Evolutionary conservation across 768 basidiomycete genomes (phyloP).

Genomic region (Rhodotorula sphaerocarpa): DNA sequence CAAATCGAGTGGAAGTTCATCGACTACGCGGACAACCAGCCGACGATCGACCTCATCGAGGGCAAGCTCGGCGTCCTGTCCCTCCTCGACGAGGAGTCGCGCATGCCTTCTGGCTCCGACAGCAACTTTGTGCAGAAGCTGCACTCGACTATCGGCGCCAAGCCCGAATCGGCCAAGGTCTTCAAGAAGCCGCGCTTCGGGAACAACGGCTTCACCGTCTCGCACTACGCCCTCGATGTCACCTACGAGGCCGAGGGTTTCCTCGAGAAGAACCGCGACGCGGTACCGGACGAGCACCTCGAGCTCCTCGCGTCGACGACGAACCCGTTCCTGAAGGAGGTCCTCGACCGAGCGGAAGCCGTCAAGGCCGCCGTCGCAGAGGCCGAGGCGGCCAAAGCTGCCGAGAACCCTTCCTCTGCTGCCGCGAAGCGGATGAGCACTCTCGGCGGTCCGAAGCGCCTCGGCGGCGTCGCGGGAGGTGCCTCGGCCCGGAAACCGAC

Average conservation of each 20-base stretch:
- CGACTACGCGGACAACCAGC: slow-evolving; percentile 92
- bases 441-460: slow-evolving; percentile 46
- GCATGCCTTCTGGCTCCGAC: slow-evolving; percentile 86
- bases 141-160: slow-evolving; percentile 64
- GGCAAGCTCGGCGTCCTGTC: slow-evolving; percentile 91
- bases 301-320: slow-evolving; percentile 71
- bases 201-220: slow-evolving; percentile 91
- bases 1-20: slow-evolving; percentile 99
- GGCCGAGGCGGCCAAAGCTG: slow-evolving; percentile 39
- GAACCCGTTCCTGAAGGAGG: slow-evolving; percentile 89
- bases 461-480: slow-evolving; percentile 44
- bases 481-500: slow-evolving; percentile 74
- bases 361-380: slow-evolving; percentile 63
- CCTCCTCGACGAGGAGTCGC: slow-evolving; percentile 93
- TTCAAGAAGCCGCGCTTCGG: slow-evolving; percentile 99
- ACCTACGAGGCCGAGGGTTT: slow-evolving; percentile 98
- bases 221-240: slow-evolving; percentile 95
- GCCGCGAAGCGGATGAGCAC: slow-evolving; percentile 33
- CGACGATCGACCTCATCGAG: slow-evolving; percentile 97
- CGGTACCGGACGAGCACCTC: slow-evolving; percentile 98
- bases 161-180: slow-evolving; percentile 73
- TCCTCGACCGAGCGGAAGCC: slow-evolving; percentile 76
- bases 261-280: slow-evolving; percentile 96
- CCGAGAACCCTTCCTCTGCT: slow-evolving; percentile 32
- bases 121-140: slow-evolving; percentile 87